Evolutionary conservation across 164 flowering plant species (phyloP), one percentile per base, ranked within the genome.

Genomic region (Sedum album): DNA sequence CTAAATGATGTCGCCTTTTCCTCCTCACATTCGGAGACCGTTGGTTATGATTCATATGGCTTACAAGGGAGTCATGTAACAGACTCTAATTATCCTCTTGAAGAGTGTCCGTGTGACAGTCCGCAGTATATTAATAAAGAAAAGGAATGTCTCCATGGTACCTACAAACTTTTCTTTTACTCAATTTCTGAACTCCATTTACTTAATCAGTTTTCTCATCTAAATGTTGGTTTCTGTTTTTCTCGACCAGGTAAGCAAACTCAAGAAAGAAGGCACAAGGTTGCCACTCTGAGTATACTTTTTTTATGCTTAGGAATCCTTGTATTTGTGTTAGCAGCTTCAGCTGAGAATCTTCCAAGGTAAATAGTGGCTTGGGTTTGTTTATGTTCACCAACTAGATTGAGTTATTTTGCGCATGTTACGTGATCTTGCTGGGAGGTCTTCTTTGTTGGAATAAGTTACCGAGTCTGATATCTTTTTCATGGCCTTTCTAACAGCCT

Each of bases 1-100:
- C 96, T 96, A 39, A 83, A 79, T 73, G 87, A 74, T 75, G 85
- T 89, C 42, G 92, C 96, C 38, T 79, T 86, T 76, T 86, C 88
- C 28, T 64, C 89, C 39, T 86, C 96, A 71, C 78, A 81, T 72
- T 93, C 83, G 46, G 87, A 74, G 26, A 77, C 85, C 35, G 75
- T 83, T 70, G 82, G 79, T 70, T 76, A 88, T 66, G 73, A 75
- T 20, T 67, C 84, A 26, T 33, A 41, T 75, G 66, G 63, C 70
- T 66, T 55, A 41, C 61, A 63, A 67, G 83, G 75, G 51, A 65
- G 65, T 72, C 75, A 72, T 21, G 55, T 41, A 5, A 72, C 70
- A 28, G 70, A 20, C 41, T 15, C 62, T 13, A 66, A 67, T 62
- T 77, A 73, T 72, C 36, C 31, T 65, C 26, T 55, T 70, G 62